Evolutionary conservation across 1,284 basidiomycete genomes (phyloP).

Genomic region (Grifola frondosa): DNA sequence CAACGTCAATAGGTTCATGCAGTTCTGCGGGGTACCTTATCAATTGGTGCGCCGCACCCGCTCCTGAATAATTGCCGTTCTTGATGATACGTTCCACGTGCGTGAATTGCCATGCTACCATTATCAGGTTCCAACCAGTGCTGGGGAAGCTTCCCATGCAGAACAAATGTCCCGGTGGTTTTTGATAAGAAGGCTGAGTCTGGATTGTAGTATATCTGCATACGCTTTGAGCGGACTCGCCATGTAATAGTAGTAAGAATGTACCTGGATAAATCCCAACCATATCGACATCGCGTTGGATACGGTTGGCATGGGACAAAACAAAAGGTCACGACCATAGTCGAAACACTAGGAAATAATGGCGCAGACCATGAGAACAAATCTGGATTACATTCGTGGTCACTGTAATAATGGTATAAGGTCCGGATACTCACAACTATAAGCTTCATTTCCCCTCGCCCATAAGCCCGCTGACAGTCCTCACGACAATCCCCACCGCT

Average conservation of each 20-base stretch:
- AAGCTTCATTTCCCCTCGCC: constrained; percentile 13
- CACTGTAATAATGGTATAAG: too few species aligned
- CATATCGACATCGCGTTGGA: too few species aligned
- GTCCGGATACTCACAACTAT: constrained; percentile 3
- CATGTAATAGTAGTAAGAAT: too few species aligned
- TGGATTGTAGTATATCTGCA: too few species aligned
- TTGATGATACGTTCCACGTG: neutral
- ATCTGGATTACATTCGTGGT: too few species aligned
- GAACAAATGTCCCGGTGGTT: neutral
- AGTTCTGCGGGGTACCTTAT: constrained; percentile 49
- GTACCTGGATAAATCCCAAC: too few species aligned
- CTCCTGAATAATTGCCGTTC: neutral
- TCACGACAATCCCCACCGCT: constrained; percentile 68
- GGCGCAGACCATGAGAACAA: too few species aligned
- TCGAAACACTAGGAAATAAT: too few species aligned
- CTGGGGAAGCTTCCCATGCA: neutral
- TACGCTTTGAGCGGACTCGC: too few species aligned
- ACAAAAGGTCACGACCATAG: too few species aligned
- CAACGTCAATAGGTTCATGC: constrained; percentile 54
- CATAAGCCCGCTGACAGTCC: constrained; percentile 26
- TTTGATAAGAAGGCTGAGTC: neutral
- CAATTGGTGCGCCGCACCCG: constrained; percentile 37
- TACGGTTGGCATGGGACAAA: too few species aligned
- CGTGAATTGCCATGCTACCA: too few species aligned
- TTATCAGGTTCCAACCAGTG: constrained; percentile 1